A percentile compares a stretch with the other conserved stretches of the same genome.
Conservation (phyloP, 768 basidiomycete species). For the Boletus reticuloceps region DNA sequence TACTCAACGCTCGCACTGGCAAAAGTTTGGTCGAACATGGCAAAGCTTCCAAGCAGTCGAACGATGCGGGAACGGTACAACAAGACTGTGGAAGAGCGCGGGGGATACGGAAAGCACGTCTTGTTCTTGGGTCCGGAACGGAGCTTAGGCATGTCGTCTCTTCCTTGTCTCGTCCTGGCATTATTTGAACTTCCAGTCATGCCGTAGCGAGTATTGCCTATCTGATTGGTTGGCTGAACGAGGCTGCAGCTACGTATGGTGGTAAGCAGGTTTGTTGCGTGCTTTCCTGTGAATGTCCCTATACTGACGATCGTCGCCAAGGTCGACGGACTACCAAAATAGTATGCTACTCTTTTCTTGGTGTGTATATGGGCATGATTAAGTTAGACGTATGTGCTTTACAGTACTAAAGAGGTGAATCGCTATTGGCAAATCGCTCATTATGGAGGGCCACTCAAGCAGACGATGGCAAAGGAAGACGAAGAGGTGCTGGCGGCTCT, state of each 20-base stretch:
- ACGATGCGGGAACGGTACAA: conserved; percentile 1
- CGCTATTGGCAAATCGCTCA: background rate
- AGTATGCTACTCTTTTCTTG: background rate
- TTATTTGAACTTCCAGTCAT: background rate
- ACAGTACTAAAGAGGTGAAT: background rate
- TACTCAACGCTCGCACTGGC: conserved; percentile 9
- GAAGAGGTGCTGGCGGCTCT: no score
- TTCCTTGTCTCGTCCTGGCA: background rate
- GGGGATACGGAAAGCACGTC: conserved; percentile 9
- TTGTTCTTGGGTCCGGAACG: background rate
- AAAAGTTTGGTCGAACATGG: conserved; percentile 14
- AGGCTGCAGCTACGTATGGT: conserved; percentile 6
- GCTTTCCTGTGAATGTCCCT: background rate
- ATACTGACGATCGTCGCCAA: background rate
- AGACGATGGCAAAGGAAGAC: no score
- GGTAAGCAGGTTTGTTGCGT: conserved; percentile 11
- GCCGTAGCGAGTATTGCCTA: background rate
- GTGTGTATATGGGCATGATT: background rate
- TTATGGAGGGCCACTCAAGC: background rate
- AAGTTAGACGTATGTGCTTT: background rate
- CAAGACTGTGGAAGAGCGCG: conserved; percentile 2
- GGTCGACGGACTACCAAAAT: background rate
- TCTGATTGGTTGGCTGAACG: conserved; percentile 8
- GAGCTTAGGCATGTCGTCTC: background rate
- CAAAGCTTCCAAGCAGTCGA: conserved; percentile 5